Conservation (phyloP, 257 asterid species). For the Thymus mandschuricus region DNA sequence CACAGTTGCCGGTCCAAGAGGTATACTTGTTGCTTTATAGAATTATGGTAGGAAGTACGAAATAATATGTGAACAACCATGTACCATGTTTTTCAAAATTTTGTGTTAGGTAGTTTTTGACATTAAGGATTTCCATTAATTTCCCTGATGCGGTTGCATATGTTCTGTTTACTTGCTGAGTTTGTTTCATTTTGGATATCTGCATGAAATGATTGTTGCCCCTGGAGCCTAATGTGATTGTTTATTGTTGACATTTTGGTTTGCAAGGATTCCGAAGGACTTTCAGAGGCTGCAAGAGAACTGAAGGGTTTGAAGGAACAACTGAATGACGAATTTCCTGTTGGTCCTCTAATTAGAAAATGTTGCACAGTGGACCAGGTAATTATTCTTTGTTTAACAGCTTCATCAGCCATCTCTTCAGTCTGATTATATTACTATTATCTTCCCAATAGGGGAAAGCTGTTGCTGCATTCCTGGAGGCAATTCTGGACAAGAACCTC, state of each 20-base stretch:
- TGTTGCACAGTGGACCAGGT: constrained; percentile 98
- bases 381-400: constrained; percentile 21
- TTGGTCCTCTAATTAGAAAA: constrained; percentile 83
- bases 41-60: constrained; percentile 10
- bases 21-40: constrained; percentile 41
- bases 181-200: neutral
- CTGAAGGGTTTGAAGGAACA: constrained; percentile 79
- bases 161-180: constrained; percentile 4
- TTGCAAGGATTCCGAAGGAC: constrained; percentile 79
- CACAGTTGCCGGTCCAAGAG: constrained; percentile 62
- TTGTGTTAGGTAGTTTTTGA: neutral
- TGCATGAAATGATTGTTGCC: constrained; percentile 1
- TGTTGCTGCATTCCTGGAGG: constrained; percentile 82
- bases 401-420: neutral
- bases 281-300: constrained; percentile 78
- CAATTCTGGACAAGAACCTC: constrained; percentile 87
- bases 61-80: constrained; percentile 14
- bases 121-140: neutral
- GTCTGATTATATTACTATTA: constrained; percentile 21
- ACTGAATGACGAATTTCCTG: constrained; percentile 83
- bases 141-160: constrained; percentile 14
- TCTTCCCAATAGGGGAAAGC: constrained; percentile 68
- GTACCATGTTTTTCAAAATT: neutral
- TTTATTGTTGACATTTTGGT: constrained; percentile 32
- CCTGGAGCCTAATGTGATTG: constrained; percentile 21